phyloP scores from a whole-genome alignment of 2,329 filamentous ascomycete species.

The Didymellaceae sp. region DNA sequence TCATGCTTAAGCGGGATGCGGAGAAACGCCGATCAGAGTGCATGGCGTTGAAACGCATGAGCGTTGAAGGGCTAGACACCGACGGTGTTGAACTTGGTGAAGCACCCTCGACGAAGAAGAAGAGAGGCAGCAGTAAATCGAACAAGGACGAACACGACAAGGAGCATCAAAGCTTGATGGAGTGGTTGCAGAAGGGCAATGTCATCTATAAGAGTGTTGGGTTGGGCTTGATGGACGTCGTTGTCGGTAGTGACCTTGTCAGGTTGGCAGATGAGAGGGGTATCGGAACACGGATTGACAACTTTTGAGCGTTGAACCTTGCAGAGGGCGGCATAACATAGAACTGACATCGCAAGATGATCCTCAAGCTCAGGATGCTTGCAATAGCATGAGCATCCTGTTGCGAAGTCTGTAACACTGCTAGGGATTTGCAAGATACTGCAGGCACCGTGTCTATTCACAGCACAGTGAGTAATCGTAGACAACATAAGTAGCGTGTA shows the following conservation, averaged over 20 bases:
- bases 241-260: slow-evolving; percentile 66
- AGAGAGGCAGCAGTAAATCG: slow-evolving; percentile 51
- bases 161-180: slow-evolving; percentile 53
- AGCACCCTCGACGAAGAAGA: slow-evolving; percentile 75
- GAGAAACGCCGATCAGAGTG: slow-evolving; percentile 45
- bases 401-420: too few species aligned
- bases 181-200: slow-evolving; percentile 69
- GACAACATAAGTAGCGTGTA: too few species aligned
- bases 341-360: not conserved
- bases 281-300: slow-evolving; percentile 62
- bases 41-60: slow-evolving; percentile 42
- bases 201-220: slow-evolving; percentile 75
- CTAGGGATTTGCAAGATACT: too few species aligned
- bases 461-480: too few species aligned
- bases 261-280: slow-evolving; percentile 61
- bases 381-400: too few species aligned
- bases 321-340: not conserved
- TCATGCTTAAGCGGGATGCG: slow-evolving; percentile 66
- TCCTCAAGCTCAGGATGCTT: too few species aligned
- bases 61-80: slow-evolving; percentile 62
- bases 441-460: too few species aligned
- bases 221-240: slow-evolving; percentile 71
- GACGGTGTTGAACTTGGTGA: slow-evolving; percentile 72
- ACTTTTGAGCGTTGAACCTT: slow-evolving; percentile 44
- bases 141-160: slow-evolving; percentile 37